These are phyloP conservation scores for Apiospora hydei DNA, from an alignment of 2,329 filamentous ascomycete genomes.

Conservation along the genomic window DNA sequence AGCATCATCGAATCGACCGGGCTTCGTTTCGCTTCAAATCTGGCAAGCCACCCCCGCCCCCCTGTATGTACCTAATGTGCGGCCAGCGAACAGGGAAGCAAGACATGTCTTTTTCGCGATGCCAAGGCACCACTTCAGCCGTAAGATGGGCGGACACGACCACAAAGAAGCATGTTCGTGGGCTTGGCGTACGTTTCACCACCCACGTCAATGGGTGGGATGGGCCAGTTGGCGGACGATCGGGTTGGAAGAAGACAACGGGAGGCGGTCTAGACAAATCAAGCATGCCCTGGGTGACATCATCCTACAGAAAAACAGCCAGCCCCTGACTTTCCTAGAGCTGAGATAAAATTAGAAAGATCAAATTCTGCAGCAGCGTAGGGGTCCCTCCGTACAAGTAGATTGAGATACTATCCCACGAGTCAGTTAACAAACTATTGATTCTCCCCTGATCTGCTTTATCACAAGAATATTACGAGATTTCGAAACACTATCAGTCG, in stretches of 20 bases:
- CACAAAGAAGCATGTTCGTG: neutral
- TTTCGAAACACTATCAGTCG: neutral
- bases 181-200: conserved; percentile 24
- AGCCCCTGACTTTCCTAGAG: conserved; percentile 2
- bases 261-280: conserved; percentile 11
- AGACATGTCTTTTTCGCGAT: conserved; percentile 6
- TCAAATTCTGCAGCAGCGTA: neutral
- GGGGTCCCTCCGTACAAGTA: neutral
- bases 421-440: neutral
- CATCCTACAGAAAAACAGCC: neutral
- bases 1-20: neutral
- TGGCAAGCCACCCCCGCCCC: neutral
- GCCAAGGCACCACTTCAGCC: neutral
- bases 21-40: conserved; percentile 1
- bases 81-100: conserved; percentile 5
- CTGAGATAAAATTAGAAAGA: conserved; percentile 6
- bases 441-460: neutral
- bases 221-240: conserved; percentile 5
- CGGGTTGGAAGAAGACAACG: neutral
- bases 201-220: neutral
- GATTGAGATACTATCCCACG: neutral
- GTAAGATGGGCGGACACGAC: conserved; percentile 9
- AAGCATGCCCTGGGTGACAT: conserved; percentile 2
- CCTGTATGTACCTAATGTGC: too few species aligned
- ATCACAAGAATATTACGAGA: neutral